phyloP scores from a whole-genome alignment of 805 yeast genomes.

The Cyberlindnera saturnus region DNA sequence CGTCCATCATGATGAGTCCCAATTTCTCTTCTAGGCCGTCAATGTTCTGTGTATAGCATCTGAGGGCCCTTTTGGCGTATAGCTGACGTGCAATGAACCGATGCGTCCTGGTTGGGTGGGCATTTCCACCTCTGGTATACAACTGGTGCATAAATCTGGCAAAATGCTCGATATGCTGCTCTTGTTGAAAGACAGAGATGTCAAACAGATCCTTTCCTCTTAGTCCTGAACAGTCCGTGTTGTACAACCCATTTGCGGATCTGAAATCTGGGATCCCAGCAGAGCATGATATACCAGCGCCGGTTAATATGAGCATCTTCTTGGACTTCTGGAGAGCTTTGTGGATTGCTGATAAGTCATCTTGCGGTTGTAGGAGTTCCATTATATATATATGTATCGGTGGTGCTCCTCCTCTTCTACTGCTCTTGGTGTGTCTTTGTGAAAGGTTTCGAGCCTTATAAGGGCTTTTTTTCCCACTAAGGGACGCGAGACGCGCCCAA shows the following conservation, averaged over 20 bases:
- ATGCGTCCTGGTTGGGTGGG: slow-evolving; percentile 83
- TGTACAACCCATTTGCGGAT: slow-evolving; percentile 77
- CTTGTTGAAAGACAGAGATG: slow-evolving; percentile 68
- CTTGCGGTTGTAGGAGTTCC: not conserved
- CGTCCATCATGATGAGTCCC: slow-evolving; percentile 42
- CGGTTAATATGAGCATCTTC: slow-evolving; percentile 69
- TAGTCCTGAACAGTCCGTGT: slow-evolving; percentile 33
- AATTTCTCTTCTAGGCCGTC: slow-evolving; percentile 76
- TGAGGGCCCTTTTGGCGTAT: slow-evolving; percentile 57
- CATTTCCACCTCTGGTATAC: slow-evolving; percentile 54
- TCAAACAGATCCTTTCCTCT: slow-evolving; percentile 93
- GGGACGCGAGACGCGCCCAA: too few relatives aligned
- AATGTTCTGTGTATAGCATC: slow-evolving; percentile 94
- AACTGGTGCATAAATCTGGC: slow-evolving; percentile 85
- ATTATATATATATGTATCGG: not conserved
- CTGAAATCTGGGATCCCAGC: slow-evolving; percentile 98
- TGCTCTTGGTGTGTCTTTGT: too few relatives aligned
- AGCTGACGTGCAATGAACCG: slow-evolving; percentile 42
- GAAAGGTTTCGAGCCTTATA: too few relatives aligned
- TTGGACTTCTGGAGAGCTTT: slow-evolving; percentile 25
- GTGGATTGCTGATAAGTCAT: not conserved
- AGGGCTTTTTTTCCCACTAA: too few relatives aligned
- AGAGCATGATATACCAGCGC: slow-evolving; percentile 95
- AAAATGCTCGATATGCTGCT: slow-evolving; percentile 61
- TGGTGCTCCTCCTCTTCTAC: not conserved